A percentile compares a stretch with the other conserved stretches of the same genome.
Evolutionary conservation across 2,329 filamentous ascomycete species (phyloP).

Genomic region (Botrytis porri): DNA sequence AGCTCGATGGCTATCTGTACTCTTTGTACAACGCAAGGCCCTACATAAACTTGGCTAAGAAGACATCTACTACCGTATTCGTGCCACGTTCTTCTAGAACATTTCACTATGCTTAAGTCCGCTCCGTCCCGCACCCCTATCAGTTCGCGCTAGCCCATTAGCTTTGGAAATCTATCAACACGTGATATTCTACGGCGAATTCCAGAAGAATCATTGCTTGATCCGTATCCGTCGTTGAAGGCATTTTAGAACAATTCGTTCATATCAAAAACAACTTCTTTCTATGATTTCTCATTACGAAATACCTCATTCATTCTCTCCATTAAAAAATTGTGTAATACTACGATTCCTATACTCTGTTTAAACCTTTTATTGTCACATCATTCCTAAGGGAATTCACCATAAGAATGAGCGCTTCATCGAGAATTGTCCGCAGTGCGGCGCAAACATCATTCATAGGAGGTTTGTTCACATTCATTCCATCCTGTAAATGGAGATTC

Average conservation of each 20-base stretch:
- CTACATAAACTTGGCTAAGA: constrained; percentile 8
- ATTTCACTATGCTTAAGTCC: constrained; percentile 15
- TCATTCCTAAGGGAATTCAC: constrained; percentile 4
- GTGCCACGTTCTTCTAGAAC: constrained; percentile 19
- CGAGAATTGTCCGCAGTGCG: constrained; percentile 39
- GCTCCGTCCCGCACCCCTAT: neutral
- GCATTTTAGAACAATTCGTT: constrained; percentile 1
- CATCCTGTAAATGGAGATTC: neutral
- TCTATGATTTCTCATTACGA: neutral
- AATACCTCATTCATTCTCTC: neutral
- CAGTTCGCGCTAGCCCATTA: neutral
- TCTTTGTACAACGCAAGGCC: constrained; percentile 9
- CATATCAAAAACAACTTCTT: neutral
- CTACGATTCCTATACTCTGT: neutral
- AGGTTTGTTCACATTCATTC: constrained; percentile 32
- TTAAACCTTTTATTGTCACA: constrained; percentile 9
- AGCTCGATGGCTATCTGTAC: neutral
- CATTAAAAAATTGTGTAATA: neutral
- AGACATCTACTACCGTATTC: neutral
- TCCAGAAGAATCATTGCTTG: constrained; percentile 4
- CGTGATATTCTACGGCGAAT: constrained; percentile 7
- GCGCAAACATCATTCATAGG: constrained; percentile 36
- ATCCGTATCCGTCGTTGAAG: constrained; percentile 4
- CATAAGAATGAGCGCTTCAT: constrained; percentile 38
- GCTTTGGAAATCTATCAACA: neutral